These are phyloP conservation scores for Astrephomene gubernaculifera DNA, from an alignment of 139 green algal genomes.

Conservation along the genomic window DNA sequence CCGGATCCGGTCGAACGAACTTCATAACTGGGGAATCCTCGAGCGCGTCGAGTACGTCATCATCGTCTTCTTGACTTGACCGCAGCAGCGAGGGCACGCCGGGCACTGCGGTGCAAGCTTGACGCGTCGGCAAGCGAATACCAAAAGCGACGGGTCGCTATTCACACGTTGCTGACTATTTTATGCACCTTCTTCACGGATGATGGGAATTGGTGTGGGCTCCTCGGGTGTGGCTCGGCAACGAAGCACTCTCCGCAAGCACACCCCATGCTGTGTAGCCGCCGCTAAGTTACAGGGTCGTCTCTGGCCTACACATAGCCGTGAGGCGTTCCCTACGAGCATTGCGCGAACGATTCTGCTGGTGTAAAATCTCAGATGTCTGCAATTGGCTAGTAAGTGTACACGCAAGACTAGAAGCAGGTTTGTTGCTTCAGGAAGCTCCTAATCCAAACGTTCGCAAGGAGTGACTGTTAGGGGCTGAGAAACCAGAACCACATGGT, in stretches of 20 bases:
- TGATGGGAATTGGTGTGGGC: background rate
- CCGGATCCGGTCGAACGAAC: conserved; percentile 85
- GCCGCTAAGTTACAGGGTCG: background rate
- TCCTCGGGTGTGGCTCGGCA: conserved; percentile 25
- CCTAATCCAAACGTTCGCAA: too few species aligned
- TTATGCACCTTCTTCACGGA: conserved; percentile 7
- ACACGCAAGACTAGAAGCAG: too few species aligned
- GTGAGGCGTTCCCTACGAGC: too few species aligned
- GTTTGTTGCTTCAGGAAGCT: too few species aligned
- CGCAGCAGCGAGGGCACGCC: background rate
- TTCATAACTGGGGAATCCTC: conserved; percentile 54
- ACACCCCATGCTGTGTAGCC: too few species aligned
- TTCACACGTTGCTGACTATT: too few species aligned
- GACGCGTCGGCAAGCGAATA: background rate
- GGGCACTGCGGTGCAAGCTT: background rate
- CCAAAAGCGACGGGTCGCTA: too few species aligned
- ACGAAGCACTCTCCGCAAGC: background rate
- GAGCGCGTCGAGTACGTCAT: too few species aligned
- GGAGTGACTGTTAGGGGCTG: background rate
- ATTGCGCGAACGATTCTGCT: too few species aligned
- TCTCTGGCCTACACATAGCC: background rate
- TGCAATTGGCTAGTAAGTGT: too few species aligned
- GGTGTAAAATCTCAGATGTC: too few species aligned
- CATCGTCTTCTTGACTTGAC: background rate
- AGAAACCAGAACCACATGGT: background rate